Evolutionary conservation across 345 rosid species (phyloP), one percentile per base, ranked within the genome.

Genomic region (Citrus maxima): DNA sequence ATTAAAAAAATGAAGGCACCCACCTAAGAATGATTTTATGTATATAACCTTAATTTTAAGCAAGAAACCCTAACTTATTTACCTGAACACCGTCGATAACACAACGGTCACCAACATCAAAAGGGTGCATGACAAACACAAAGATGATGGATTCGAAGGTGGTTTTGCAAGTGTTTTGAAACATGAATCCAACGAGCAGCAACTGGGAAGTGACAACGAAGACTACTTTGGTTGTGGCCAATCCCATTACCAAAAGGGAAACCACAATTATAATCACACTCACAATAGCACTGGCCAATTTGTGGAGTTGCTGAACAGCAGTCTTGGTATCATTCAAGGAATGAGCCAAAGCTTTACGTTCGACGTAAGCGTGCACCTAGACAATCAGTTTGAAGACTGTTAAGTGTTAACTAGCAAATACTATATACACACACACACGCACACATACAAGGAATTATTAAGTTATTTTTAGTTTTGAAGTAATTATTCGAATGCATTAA

Each of bases 111-210:
- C 98, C 98, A 0, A 93, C 93, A 82, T 91, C 95, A 14, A 90
- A 93, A 7, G 97, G 97, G 80, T 93, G 97, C 86, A 93, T 91
- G 34, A 86, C 92, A 69, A 93, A 93, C 85, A 93, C 90, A 80
- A 88, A 93, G 77, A 93, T 88, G 86, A 93, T 91, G 82, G 96
- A 90, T 77, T 93, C 98, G 8, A 93, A 93, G 0, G 88, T 78
- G 30, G 92, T 93, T 78, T 91, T 93, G 91, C 98, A 90, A 67
- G 90, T 91, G 84, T 92, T 93, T 64, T 91, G 92, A 84, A 93
- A 93, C 86, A 93, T 85, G 80, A 93, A 90, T 6, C 94, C 98
- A 0, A 90, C 89, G 3, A 92, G 84, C n/a, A 93, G 85, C 19
- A 93, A 58, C 78, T 93, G 96, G 21, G 96, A 88, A 4, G 90